Conservation (phyloP, 257 asterid species). For the Buddleja alternifolia region DNA sequence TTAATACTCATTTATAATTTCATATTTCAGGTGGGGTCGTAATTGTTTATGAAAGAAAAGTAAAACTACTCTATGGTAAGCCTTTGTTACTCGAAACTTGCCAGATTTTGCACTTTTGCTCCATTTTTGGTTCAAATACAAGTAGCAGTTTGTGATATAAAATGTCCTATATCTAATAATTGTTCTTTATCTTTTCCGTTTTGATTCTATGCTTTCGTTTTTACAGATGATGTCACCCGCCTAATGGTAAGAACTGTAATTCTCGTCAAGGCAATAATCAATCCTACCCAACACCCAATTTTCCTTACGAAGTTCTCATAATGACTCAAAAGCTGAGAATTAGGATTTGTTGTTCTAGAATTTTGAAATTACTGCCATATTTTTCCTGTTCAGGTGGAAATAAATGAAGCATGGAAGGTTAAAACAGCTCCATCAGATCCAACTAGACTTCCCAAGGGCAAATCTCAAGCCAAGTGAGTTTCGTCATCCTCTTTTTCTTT, state of each 20-base stretch:
- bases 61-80: constrained; percentile 81
- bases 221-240: constrained; percentile 88
- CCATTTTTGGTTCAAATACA: constrained; percentile 15
- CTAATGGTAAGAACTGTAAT: constrained; percentile 60
- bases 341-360: constrained; percentile 3
- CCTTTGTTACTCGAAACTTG: constrained; percentile 18
- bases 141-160: neutral
- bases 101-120: neutral
- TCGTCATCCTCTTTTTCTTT: constrained; percentile 9
- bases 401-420: constrained; percentile 92
- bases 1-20: neutral
- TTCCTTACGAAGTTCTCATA: constrained; percentile 4
- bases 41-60: constrained; percentile 92
- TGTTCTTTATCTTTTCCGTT: neutral
- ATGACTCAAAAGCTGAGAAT: neutral
- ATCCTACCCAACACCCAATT: constrained; percentile 1
- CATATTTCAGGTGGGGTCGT: constrained; percentile 81
- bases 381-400: constrained; percentile 61
- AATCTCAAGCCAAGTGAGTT: constrained; percentile 79
- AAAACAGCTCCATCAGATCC: constrained; percentile 64
- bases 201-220: constrained; percentile 23
- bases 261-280: constrained; percentile 5
- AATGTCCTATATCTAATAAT: neutral
- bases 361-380: constrained; percentile 4
- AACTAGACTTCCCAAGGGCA: constrained; percentile 69